A percentile compares a stretch with the other conserved stretches of the same genome.
These are phyloP conservation scores for Scenedesmus sp. DNA, from an alignment of 163 green algal species.

Conservation along the genomic window DNA sequence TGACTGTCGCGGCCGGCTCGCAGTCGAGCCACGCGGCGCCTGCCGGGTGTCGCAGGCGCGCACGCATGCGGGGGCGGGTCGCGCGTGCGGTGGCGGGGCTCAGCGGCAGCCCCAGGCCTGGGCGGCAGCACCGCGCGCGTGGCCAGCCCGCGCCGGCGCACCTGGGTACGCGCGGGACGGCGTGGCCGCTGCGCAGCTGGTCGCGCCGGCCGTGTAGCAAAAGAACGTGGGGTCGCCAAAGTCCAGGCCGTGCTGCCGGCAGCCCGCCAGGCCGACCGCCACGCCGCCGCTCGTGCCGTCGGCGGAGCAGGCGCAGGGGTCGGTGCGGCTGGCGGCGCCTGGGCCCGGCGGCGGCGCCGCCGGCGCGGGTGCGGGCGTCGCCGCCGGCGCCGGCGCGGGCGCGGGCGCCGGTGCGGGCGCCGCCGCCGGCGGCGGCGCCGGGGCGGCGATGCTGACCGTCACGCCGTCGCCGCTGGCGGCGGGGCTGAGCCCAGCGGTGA, in stretches of 20 bases:
- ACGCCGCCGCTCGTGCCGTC: constrained; percentile 10
- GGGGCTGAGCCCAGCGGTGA: background rate
- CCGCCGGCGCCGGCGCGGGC: background rate
- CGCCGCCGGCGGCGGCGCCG: background rate
- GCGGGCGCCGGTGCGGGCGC: background rate
- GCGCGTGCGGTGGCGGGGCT: no score
- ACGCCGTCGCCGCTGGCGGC: background rate
- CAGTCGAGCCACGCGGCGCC: no score
- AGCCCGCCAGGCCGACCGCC: constrained; percentile 3
- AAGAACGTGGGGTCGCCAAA: constrained; percentile 19
- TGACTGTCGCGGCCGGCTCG: no score
- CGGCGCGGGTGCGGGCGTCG: background rate
- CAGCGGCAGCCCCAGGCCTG: no score
- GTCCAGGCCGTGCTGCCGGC: constrained; percentile 35
- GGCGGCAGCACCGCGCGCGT: no score
- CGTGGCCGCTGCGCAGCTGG: background rate
- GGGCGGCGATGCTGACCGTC: background rate
- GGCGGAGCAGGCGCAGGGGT: constrained; percentile 3
- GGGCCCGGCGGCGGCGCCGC: no score
- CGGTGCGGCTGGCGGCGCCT: background rate
- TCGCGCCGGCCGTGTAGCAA: constrained; percentile 18
- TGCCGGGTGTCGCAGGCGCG: no score
- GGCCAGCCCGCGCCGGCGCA: background rate
- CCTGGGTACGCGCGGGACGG: constrained; percentile 29
- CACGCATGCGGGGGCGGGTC: no score